These are phyloP conservation scores for Aspergillus sp. DNA, from an alignment of 2,329 filamentous ascomycete species.

Conservation along the genomic window DNA sequence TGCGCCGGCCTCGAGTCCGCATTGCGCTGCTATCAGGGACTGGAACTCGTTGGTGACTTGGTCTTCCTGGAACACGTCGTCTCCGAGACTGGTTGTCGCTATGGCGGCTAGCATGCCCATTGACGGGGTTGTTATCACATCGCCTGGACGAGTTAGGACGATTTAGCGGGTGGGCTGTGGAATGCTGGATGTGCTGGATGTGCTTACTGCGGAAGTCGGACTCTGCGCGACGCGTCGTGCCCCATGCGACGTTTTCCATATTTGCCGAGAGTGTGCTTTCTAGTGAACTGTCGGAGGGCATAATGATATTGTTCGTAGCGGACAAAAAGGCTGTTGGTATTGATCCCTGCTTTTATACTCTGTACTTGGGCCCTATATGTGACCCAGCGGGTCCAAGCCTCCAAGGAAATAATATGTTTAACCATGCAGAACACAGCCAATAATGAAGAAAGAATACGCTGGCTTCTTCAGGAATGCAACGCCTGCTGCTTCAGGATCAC, in stretches of 20 bases:
- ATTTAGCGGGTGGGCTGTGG: no score
- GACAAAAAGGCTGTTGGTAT: no score
- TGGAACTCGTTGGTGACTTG: slow-evolving; percentile 17
- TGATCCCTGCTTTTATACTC: no score
- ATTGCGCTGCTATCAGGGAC: slow-evolving; percentile 15
- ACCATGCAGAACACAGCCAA: no score
- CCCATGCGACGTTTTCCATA: not conserved
- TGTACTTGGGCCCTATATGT: no score
- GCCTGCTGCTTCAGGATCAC: no score
- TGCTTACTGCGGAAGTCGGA: not conserved
- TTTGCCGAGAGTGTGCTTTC: not conserved
- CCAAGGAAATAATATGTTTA: no score
- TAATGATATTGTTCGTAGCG: no score
- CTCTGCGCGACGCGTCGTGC: not conserved
- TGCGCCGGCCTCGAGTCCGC: slow-evolving; percentile 17
- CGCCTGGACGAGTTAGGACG: not conserved
- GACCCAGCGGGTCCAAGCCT: no score
- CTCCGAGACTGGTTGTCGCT: slow-evolving; percentile 14
- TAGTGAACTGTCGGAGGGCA: not conserved
- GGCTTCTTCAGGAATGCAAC: no score
- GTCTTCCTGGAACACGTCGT: slow-evolving; percentile 23
- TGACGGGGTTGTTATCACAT: slow-evolving; percentile 12
- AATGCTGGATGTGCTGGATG: no score
- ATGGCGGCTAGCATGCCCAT: slow-evolving; percentile 22
- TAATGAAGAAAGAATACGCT: no score